A percentile compares a stretch with the other conserved stretches of the same genome.
Conservation (phyloP, 768 basidiomycete species). For the Sarcodon aspratus region DNA sequence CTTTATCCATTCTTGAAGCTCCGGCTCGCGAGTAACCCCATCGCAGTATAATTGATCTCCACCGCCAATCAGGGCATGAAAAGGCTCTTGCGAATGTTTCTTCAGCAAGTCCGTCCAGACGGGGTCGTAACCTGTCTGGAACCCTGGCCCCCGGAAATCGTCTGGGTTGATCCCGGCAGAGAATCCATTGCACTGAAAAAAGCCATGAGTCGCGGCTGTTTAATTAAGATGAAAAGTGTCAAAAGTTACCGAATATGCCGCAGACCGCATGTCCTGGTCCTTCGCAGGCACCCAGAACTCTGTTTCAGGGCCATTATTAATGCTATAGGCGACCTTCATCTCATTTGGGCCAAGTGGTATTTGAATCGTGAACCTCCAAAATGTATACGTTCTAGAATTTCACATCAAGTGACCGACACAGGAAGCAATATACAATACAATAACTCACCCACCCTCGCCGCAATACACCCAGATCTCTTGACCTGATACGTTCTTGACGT, state of each 20-base stretch:
- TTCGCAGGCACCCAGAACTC: slow-evolving; percentile 78
- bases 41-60: slow-evolving; percentile 92
- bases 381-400: slow-evolving; percentile 72
- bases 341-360: slow-evolving; percentile 64
- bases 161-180: slow-evolving; percentile 84
- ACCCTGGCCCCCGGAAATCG: slow-evolving; percentile 75
- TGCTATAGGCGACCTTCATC: slow-evolving; percentile 67
- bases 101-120: slow-evolving; percentile 90
- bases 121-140: slow-evolving; percentile 75
- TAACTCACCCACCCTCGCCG: slow-evolving; percentile 15
- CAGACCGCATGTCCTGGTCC: slow-evolving; percentile 83
- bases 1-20: slow-evolving; percentile 78
- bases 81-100: slow-evolving; percentile 69
- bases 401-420: background rate
- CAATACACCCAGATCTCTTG: slow-evolving; percentile 17
- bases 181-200: slow-evolving; percentile 71
- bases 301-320: slow-evolving; percentile 71
- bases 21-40: slow-evolving; percentile 72
- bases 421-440: background rate
- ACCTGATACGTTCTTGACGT: slow-evolving; percentile 4
- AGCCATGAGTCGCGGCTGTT: background rate
- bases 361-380: slow-evolving; percentile 88
- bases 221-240: background rate
- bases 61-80: slow-evolving; percentile 88
- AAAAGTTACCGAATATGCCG: slow-evolving; percentile 63